phyloP scores from a whole-genome alignment of 208 protist species.

The Leishmania amazonensis region DNA sequence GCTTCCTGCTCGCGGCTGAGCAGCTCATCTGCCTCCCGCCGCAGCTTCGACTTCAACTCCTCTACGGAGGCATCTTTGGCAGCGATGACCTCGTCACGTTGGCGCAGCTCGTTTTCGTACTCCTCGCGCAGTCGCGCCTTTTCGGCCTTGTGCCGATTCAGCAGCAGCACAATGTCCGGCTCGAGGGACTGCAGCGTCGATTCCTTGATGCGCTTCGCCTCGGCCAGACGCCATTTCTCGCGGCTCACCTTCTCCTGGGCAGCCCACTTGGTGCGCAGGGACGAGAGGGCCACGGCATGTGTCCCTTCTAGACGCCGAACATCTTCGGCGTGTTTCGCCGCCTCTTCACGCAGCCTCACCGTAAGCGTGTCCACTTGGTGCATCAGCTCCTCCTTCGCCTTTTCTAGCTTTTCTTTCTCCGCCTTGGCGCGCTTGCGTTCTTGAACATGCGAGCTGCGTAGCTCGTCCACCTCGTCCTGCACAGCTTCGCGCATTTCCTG shows the following conservation, averaged over 20 bases:
- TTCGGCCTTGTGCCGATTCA: slow-evolving; percentile 92
- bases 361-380: slow-evolving; percentile 62
- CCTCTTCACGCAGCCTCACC: slow-evolving; percentile 54
- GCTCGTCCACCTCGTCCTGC: slow-evolving; percentile 49
- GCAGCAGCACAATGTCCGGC: slow-evolving; percentile 91
- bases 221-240: slow-evolving; percentile 83
- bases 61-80: slow-evolving; percentile 79
- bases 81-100: slow-evolving; percentile 76
- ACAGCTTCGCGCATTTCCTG: slow-evolving; percentile 38
- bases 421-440: slow-evolving; percentile 37
- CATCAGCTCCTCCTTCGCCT: slow-evolving; percentile 58
- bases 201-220: slow-evolving; percentile 92
- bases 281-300: slow-evolving; percentile 63
- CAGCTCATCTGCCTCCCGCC: slow-evolving; percentile 59
- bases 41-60: slow-evolving; percentile 59
- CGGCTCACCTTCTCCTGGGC: slow-evolving; percentile 80
- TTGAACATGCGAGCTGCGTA: slow-evolving; percentile 36
- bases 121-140: slow-evolving; percentile 88
- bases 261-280: slow-evolving; percentile 69
- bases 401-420: slow-evolving; percentile 39
- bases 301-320: slow-evolving; percentile 56
- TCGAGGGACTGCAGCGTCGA: slow-evolving; percentile 90
- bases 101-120: slow-evolving; percentile 87
- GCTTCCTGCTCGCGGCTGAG: slow-evolving; percentile 64
- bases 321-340: slow-evolving; percentile 55